A percentile compares a stretch with the other conserved stretches of the same genome.
Conservation (phyloP, 2,329 filamentous ascomycete genomes). For the Dryadomyces sulphureus region DNA sequence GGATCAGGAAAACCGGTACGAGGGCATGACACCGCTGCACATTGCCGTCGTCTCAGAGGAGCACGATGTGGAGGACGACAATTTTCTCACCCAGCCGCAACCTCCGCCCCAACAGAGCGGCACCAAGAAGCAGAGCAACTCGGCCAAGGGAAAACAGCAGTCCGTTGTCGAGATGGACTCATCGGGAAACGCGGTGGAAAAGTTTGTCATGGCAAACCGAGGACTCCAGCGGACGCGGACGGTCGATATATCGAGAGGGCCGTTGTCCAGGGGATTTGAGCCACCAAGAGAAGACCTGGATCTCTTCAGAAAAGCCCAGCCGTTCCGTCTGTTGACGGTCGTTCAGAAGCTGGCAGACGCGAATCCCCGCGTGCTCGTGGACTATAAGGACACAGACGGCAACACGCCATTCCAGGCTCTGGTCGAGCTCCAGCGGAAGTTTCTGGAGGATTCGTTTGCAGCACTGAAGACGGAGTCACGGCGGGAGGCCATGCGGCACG, state of each 20-base stretch:
- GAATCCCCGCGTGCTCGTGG: not conserved
- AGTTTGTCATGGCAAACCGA: not conserved
- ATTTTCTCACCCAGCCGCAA: not conserved
- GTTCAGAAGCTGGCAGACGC: conserved; percentile 3
- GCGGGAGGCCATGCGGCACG: conserved; percentile 1
- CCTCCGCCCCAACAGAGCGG: not conserved
- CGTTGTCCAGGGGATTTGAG: not conserved
- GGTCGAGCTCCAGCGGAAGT: not conserved
- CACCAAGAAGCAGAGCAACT: not conserved
- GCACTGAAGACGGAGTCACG: not conserved
- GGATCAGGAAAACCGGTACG: not conserved
- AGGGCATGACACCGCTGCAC: conserved; percentile 4
- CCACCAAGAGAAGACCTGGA: not conserved
- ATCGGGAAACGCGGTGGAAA: not conserved
- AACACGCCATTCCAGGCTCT: conserved; percentile 5
- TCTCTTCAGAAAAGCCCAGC: not conserved
- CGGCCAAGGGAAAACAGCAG: not conserved
- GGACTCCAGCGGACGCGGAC: not conserved
- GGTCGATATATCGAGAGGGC: not conserved
- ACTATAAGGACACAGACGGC: not conserved
- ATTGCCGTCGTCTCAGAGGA: not conserved
- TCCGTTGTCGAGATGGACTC: not conserved
- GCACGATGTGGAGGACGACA: not conserved
- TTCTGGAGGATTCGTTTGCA: not conserved
- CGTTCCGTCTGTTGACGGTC: not conserved